Base-by-base conservation (phyloP, 805 yeast genomes). In the Ogataea zsoltii region DNA sequence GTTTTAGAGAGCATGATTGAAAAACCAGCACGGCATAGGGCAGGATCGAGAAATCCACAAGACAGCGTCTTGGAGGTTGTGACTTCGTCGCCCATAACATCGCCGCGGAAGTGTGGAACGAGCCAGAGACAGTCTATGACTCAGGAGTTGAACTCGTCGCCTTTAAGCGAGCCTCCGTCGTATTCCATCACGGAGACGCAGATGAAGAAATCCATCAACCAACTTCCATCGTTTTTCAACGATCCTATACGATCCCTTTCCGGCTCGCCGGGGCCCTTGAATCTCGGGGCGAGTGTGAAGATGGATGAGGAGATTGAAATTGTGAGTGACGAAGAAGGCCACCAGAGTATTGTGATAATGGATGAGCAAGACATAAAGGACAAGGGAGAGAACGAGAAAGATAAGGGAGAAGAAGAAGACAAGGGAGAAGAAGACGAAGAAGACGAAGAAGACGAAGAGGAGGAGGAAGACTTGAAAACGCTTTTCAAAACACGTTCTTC, bases 1-100 rank as follows among this genome's bases (percentile, higher is more conserved):
- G 60, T 57, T 10, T 33, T 55, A 10, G 61, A 51, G 28, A 55
- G 56, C 19, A 39, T 55, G 4, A 34, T 44, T 30, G 50, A 49
- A n/a, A 36, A 33, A 1, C 28, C 32, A 17, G 39, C 4, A 21
- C 17, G 12, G 19, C 5, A 13, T 26, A 6, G 21, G 42, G 25
- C 18, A 10, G 6, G 30, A 36, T 4, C 18, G 15, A 14, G 18
- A n/a, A 37, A 10, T 23, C 16, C 19, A 3, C 26, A 26, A 6
- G 40, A 9, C 49, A 45, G 29, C 31, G 15, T 51, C 3, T 34
- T 55, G 14, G 58, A 55, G 38, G 46, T 55, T 2, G 45, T 55
- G 9, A 48, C 52, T 2, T 55, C 61, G 1, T 55, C 61, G 2
- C 61, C 58, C 2, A 19, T 49, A 2, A 41, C 32, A 10, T 36